Percentiles rank a stretch among this genome's conserved stretches.
Evolutionary conservation across 2,329 filamentous ascomycete genomes (phyloP).

Genomic region (Sporothrix brunneoviolacea): DNA sequence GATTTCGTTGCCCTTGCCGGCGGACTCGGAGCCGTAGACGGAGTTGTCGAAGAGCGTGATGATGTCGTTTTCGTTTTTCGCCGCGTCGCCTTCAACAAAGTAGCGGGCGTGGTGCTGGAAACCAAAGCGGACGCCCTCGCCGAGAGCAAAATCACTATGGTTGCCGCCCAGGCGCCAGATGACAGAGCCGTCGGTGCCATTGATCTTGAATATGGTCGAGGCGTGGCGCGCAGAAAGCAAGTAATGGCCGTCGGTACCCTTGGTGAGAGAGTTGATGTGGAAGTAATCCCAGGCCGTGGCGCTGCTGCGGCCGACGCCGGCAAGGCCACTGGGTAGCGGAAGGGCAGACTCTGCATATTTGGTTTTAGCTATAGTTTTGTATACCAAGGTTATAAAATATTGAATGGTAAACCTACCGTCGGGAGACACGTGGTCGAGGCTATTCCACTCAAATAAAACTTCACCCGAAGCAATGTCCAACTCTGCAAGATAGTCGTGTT

Average conservation of each 20-base stretch:
- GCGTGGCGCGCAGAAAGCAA: conserved; percentile 39
- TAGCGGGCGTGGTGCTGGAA: conserved; percentile 44
- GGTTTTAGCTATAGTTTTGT: not conserved
- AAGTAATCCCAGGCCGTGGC: conserved; percentile 41
- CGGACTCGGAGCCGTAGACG: conserved; percentile 35
- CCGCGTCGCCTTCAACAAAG: conserved; percentile 29
- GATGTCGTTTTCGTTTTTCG: conserved; percentile 27
- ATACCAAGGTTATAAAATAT: too few species aligned
- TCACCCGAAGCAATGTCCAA: conserved; percentile 47
- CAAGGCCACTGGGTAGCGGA: conserved; percentile 39
- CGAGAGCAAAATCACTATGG: conserved; percentile 34
- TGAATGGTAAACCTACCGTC: conserved; percentile 30
- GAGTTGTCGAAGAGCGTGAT: conserved; percentile 47
- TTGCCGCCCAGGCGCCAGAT: conserved; percentile 41
- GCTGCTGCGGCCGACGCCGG: conserved; percentile 22
- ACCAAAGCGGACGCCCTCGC: conserved; percentile 27
- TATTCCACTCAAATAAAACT: conserved; percentile 53
- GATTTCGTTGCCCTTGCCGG: conserved; percentile 21
- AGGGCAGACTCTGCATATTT: conserved; percentile 19
- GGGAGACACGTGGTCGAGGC: conserved; percentile 48
- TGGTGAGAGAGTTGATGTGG: conserved; percentile 45
- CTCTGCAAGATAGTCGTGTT: conserved; percentile 19
- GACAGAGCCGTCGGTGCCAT: conserved; percentile 34
- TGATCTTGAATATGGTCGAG: conserved; percentile 35
- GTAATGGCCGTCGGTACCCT: conserved; percentile 37